A percentile compares a stretch with the other conserved stretches of the same genome.
Evolutionary conservation across 305 asterid genomes (phyloP).

Genomic region (Fraxinus albicans): DNA sequence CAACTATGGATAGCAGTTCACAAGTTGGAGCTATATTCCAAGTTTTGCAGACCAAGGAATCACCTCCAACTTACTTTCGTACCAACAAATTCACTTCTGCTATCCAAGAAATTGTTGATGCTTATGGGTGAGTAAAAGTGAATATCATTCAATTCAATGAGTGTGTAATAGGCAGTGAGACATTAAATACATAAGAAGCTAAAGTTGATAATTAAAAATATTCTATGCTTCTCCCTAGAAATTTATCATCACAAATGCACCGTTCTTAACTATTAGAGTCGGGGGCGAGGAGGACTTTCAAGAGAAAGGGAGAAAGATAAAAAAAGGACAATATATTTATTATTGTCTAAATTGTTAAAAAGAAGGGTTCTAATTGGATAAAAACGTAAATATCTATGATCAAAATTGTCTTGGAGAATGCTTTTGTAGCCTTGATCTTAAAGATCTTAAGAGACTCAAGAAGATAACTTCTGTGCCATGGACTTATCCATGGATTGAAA

Average conservation of each 20-base stretch:
- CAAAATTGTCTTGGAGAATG: background rate
- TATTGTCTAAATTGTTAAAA: background rate
- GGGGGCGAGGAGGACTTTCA: background rate
- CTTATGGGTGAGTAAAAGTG: constrained; percentile 49
- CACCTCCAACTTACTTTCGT: constrained; percentile 53
- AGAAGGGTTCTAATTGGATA: background rate
- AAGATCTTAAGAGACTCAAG: background rate
- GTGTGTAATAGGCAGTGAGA: background rate
- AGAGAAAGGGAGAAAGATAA: background rate
- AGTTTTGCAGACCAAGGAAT: constrained; percentile 52
- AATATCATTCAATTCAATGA: background rate
- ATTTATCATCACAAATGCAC: background rate
- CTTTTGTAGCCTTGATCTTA: background rate
- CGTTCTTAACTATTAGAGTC: background rate
- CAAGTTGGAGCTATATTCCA: constrained; percentile 52
- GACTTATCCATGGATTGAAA: background rate
- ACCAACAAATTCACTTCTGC: constrained; percentile 54
- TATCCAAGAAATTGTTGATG: constrained; percentile 58
- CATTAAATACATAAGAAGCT: background rate
- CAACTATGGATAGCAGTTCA: constrained; percentile 47
- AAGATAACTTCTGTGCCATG: background rate
- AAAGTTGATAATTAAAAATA: background rate
- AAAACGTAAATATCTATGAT: background rate
- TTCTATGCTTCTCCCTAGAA: background rate
- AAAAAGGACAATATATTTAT: background rate